Percentiles rank a stretch among this genome's conserved stretches.
Evolutionary conservation across 2,329 filamentous ascomycete genomes (phyloP).

Genomic region (Pseudocercospora cruenta): DNA sequence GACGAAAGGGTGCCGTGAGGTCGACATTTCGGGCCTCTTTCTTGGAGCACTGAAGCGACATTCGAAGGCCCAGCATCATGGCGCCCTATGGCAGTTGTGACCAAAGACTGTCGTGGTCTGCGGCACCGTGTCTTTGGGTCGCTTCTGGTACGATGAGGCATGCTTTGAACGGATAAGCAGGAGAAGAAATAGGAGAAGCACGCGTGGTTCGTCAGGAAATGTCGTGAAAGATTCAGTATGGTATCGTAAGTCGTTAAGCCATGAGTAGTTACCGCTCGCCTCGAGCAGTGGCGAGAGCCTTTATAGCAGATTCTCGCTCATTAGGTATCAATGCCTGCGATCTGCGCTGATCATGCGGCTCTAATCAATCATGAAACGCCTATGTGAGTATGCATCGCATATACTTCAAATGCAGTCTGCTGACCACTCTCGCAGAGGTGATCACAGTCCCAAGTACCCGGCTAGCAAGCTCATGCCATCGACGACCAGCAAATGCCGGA

Average conservation of each 20-base stretch:
- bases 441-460: not conserved
- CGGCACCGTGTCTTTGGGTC: not conserved
- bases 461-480: not conserved
- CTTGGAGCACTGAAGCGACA: not conserved
- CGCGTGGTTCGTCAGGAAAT: not conserved
- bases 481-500: not conserved
- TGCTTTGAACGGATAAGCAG: not conserved
- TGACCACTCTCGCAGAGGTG: not conserved
- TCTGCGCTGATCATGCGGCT: conserved; percentile 1
- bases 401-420: not conserved
- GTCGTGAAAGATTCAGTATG: not conserved
- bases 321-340: not conserved
- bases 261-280: conserved; percentile 1
- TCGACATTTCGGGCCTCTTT: not conserved
- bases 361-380: not conserved
- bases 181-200: not conserved
- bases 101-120: not conserved
- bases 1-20: not conserved
- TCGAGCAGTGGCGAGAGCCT: conserved; percentile 3
- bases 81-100: not conserved
- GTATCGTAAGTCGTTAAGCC: not conserved
- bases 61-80: not conserved
- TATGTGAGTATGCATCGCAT: not conserved
- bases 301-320: not conserved
- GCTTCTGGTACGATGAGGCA: not conserved